Conservation (phyloP, 2,329 filamentous ascomycete species). For the Emydomyces testavorans region DNA sequence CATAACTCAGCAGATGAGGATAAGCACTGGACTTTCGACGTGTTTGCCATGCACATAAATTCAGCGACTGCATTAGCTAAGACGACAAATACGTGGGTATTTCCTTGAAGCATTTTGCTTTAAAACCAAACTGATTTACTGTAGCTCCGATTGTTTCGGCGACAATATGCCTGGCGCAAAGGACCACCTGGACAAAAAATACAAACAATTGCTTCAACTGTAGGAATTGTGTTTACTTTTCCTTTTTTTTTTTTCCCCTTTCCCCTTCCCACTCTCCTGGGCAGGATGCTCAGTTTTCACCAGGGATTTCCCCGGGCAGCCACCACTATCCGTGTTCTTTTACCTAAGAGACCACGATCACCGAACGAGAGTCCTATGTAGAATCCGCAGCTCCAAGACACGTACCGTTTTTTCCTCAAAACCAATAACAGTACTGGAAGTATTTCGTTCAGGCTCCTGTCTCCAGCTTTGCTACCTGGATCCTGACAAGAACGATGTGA, state of each 20-base stretch:
- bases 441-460: conserved; percentile 29
- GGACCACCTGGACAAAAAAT: conserved; percentile 26
- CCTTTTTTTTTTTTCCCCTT: too few relatives aligned
- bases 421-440: conserved; percentile 38
- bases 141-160: conserved; percentile 30
- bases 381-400: conserved; percentile 33
- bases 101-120: too few relatives aligned
- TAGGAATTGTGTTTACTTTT: conserved; percentile 20
- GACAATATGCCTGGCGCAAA: conserved; percentile 22
- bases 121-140: background rate
- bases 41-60: conserved; percentile 26
- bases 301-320: conserved; percentile 39
- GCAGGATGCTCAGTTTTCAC: conserved; percentile 5
- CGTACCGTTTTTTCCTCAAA: conserved; percentile 39
- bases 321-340: conserved; percentile 38
- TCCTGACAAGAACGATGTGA: conserved; percentile 27
- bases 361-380: conserved; percentile 45
- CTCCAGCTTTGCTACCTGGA: conserved; percentile 32
- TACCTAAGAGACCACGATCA: conserved; percentile 43
- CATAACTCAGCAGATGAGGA: background rate
- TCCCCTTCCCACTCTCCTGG: too few relatives aligned
- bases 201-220: conserved; percentile 31
- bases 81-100: conserved; percentile 24
- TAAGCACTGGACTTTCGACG: conserved; percentile 34
- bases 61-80: conserved; percentile 23